Evolutionary conservation across 495 filamentous ascomycete genomes (phyloP).

Genomic region (Penicillium atrosanguineum): DNA sequence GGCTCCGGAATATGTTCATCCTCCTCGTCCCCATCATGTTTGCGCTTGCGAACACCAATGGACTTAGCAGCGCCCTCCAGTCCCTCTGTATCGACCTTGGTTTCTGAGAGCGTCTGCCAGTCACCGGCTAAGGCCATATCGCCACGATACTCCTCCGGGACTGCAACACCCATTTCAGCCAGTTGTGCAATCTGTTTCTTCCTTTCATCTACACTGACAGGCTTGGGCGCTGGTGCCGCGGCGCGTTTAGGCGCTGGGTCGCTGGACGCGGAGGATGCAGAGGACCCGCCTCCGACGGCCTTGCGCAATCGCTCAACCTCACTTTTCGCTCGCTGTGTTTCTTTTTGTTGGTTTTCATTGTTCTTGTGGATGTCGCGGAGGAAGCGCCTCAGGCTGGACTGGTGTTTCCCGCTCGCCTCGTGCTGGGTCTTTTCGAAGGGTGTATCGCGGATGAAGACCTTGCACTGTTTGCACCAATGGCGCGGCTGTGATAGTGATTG

Average conservation of each 20-base stretch:
- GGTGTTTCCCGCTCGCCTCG: constrained; percentile 85
- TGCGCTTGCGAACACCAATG: constrained; percentile 66
- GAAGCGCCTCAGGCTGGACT: constrained; percentile 84
- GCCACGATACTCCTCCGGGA: constrained; percentile 74
- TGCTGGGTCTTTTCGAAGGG: constrained; percentile 86
- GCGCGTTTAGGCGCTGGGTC: constrained; percentile 26
- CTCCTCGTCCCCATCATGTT: constrained; percentile 54
- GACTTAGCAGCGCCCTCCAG: constrained; percentile 30
- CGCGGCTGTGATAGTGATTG: constrained; percentile 52
- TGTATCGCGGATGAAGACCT: constrained; percentile 86
- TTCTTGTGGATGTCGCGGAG: constrained; percentile 80
- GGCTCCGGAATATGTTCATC: constrained; percentile 61
- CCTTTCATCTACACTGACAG: constrained; percentile 62
- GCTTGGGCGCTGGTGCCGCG: constrained; percentile 20
- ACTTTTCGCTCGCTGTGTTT: constrained; percentile 75
- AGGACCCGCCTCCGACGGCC: constrained; percentile 52
- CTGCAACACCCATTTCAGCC: constrained; percentile 78
- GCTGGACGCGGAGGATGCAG: constrained; percentile 25
- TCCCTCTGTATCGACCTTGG: constrained; percentile 45
- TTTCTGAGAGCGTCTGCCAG: constrained; percentile 73
- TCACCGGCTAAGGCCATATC: constrained; percentile 89
- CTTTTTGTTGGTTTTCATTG: constrained; percentile 73
- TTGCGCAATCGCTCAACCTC: constrained; percentile 88
- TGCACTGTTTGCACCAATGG: constrained; percentile 98
- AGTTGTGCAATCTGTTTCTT: constrained; percentile 86